Evolutionary conservation across 192 early-diverging fungal genomes (phyloP).

Genomic region (Podila horticola): DNA sequence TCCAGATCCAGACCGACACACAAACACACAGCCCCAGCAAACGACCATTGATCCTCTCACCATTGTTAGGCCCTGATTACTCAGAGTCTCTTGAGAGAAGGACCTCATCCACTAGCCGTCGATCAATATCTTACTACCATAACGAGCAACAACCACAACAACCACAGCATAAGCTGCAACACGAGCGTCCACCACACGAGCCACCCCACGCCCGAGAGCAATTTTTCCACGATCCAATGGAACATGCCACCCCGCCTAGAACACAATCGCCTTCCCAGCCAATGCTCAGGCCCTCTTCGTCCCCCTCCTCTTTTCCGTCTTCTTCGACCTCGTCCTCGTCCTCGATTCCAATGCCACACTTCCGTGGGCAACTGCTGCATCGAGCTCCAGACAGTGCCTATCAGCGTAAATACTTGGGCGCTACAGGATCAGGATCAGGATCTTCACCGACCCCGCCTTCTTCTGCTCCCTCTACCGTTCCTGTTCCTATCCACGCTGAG

Average conservation of each 20-base stretch:
- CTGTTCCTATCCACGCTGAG: background rate
- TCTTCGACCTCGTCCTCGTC: background rate
- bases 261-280: background rate
- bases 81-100: background rate
- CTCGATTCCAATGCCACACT: constrained; percentile 40
- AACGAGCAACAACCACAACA: background rate
- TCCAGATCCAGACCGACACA: too few relatives aligned
- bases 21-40: background rate
- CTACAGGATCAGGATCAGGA: background rate
- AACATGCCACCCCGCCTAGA: background rate
- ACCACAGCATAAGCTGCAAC: background rate
- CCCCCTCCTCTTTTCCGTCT: background rate
- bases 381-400: constrained; percentile 12
- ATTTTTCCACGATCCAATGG: background rate
- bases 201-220: background rate
- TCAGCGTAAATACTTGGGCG: constrained; percentile 10
- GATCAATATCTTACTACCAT: background rate
- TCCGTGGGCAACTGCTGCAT: constrained; percentile 24
- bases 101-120: background rate
- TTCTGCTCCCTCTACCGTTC: background rate
- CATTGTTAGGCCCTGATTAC: background rate
- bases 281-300: background rate
- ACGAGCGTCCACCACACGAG: background rate
- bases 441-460: background rate
- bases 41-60: background rate